Conservation (phyloP, 1,139 yeast genomes). For the Blastobotrys aristatus region DNA sequence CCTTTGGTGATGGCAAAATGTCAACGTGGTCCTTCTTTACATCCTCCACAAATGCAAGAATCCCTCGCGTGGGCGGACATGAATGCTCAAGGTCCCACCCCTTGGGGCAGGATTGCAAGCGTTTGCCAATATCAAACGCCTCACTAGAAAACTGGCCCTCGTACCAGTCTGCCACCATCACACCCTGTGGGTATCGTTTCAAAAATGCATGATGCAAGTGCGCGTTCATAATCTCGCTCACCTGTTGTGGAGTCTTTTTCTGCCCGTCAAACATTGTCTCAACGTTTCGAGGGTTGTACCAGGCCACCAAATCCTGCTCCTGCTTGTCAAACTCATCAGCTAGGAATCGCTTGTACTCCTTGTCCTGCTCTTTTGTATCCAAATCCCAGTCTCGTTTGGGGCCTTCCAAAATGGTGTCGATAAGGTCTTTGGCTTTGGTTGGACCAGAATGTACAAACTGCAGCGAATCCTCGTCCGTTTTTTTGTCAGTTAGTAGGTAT, state of each 20-base stretch:
- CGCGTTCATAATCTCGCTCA: conserved; percentile 25
- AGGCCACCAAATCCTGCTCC: conserved; percentile 24
- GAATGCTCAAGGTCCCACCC: conserved; percentile 14
- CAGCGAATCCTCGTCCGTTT: neutral
- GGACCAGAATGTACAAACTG: neutral
- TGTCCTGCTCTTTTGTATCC: neutral
- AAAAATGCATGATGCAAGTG: conserved; percentile 28
- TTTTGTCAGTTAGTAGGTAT: conserved; percentile 10
- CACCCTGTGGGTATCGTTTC: conserved; percentile 24
- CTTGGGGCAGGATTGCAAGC: conserved; percentile 25
- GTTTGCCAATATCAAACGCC: conserved; percentile 24
- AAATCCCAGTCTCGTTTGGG: neutral
- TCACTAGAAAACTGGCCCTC: conserved; percentile 21
- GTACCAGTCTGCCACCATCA: conserved; percentile 25
- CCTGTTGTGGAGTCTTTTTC: conserved; percentile 16
- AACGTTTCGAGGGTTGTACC: conserved; percentile 22
- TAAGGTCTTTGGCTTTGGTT: neutral
- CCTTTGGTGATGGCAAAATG: conserved; percentile 4
- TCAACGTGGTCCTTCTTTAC: conserved; percentile 4
- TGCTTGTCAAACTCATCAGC: conserved; percentile 17
- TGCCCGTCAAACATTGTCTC: conserved; percentile 17
- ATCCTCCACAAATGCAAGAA: conserved; percentile 5
- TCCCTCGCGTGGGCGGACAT: conserved; percentile 23
- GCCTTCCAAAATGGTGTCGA: neutral
- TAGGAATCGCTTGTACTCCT: neutral